Percentiles rank a stretch among this genome's conserved stretches.
These are phyloP conservation scores for Paramecium sexaurelia DNA, from an alignment of 73 alveolate species.

Conservation along the genomic window DNA sequence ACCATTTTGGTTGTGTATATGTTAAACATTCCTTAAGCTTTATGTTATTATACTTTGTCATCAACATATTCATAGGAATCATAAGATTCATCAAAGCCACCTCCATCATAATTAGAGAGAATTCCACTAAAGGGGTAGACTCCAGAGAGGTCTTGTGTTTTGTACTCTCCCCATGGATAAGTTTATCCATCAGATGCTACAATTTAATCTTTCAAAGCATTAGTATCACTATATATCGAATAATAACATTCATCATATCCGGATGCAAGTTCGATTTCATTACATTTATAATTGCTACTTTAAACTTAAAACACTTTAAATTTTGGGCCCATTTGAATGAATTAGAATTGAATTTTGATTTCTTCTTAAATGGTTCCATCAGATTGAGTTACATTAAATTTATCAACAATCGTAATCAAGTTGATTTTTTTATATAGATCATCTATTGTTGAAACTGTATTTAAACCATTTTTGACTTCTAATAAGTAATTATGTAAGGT, in stretches of 20 bases:
- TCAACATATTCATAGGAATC: conserved; percentile 30
- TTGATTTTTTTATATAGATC: neutral
- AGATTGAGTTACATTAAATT: neutral
- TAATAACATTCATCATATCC: neutral
- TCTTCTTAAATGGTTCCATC: neutral
- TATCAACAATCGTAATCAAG: neutral
- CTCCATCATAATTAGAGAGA: conserved; percentile 23
- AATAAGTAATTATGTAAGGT: neutral
- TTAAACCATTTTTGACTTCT: neutral
- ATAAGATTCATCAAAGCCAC: conserved; percentile 50
- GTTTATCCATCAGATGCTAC: neutral
- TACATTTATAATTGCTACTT: neutral
- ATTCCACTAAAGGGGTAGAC: neutral
- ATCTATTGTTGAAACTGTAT: neutral
- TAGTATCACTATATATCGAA: conserved; percentile 19
- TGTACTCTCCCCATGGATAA: conserved; percentile 20
- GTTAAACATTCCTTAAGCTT: conserved; percentile 11
- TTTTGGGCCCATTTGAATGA: neutral
- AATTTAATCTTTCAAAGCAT: neutral
- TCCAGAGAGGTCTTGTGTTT: neutral
- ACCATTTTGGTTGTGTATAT: neutral
- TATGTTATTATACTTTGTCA: neutral
- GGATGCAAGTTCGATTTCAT: neutral
- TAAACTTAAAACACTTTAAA: neutral
- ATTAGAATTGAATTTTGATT: neutral